Conservation (phyloP, 495 filamentous ascomycete species). For the Hypoxylon intermedium region DNA sequence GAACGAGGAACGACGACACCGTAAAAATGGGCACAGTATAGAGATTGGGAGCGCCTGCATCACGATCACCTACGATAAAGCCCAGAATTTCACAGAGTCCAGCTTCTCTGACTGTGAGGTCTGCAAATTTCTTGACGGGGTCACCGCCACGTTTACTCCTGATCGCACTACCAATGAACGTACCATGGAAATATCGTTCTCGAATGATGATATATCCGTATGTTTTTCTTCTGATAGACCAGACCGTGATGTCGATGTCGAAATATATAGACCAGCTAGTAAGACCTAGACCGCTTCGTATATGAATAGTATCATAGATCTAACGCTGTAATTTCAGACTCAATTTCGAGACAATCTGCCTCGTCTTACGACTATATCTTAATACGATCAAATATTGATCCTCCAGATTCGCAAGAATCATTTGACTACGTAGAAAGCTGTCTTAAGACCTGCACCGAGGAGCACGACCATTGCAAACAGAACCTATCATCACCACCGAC, state of each 20-base stretch:
- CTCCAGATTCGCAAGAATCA: slow-evolving; percentile 5
- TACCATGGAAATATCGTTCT: background rate
- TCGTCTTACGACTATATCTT: slow-evolving; percentile 2
- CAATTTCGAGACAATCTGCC: background rate
- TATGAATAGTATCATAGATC: background rate
- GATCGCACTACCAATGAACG: background rate
- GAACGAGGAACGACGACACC: no score
- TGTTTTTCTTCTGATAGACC: background rate
- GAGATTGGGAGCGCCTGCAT: no score
- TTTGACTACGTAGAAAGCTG: slow-evolving; percentile 7
- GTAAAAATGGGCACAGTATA: no score
- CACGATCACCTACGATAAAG: no score
- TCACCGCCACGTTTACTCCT: background rate
- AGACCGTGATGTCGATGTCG: background rate
- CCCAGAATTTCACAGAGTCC: no score
- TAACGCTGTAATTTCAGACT: slow-evolving; percentile 1
- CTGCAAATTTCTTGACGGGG: slow-evolving; percentile 6
- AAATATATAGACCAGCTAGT: slow-evolving; percentile 2
- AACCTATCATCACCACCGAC: background rate
- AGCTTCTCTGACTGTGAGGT: background rate
- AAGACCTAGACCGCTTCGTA: background rate
- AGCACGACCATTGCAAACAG: slow-evolving; percentile 2
- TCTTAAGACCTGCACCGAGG: slow-evolving; percentile 4
- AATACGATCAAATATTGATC: background rate
- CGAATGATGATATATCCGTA: background rate